Evolutionary conservation across 1,139 yeast genomes (phyloP), one percentile per base, ranked within the genome.

Genomic region (Kurtzmaniella natalensis): DNA sequence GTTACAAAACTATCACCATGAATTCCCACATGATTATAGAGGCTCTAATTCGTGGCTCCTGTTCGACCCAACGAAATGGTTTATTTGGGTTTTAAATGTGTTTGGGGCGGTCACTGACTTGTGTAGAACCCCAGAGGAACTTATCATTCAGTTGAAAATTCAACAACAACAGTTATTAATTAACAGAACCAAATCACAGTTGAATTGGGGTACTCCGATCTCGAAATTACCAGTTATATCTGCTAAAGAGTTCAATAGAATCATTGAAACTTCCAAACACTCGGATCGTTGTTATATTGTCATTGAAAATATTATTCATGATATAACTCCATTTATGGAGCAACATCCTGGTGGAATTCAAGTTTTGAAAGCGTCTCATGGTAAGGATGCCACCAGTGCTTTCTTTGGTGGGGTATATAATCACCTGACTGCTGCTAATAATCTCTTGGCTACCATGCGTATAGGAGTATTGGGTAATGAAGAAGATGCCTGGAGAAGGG

Each of bases 161-260:
- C 87, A 81, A 48, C 86, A 80, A 45, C 79, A 76, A 43, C 89
- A 81, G 46, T 70, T 70, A 41, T 56, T 74, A 7, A 57, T 81
- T 18, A 84, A 81, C 48, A 61, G 73, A 37, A 69, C 75, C 44
- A 64, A 78, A 41, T 69, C 80, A n/a, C 76, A 75, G 43, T 59
- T 81, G 31, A 78, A 79, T 48, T 81, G 89, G 89, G 89, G 89
- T 2, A 78, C 84, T 0, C 84, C 88, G 2, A 77, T 81, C 29
- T 80, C 81, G 26, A 76, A 75, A 44, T 56, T 81, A 11, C 88
- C 89, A 0, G 60, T 75, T 28, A 59, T 69, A 24, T 55, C 66
- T 1, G 64, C 64, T 0, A 66, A 61, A 29, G 82, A 78, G 36
- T 80, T 80, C 45, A 66, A 64, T 33, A 46, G 60, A 24, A 54